Conservation (phyloP, 23 red algal genomes). For the Pyropia yezoensis region DNA sequence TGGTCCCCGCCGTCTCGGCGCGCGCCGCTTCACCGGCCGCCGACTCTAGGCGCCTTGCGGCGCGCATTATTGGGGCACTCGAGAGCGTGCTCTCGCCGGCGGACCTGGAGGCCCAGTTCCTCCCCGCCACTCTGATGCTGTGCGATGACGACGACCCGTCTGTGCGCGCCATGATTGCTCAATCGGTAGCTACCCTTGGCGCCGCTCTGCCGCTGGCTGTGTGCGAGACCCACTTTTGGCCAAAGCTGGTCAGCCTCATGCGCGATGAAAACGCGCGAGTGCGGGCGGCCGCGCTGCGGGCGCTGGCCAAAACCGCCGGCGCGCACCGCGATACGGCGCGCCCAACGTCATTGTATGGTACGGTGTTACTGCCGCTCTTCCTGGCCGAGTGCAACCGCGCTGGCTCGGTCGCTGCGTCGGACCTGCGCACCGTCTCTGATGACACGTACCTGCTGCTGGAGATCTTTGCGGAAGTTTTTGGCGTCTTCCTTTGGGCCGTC, state of each 20-base stretch:
- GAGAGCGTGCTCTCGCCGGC: not conserved
- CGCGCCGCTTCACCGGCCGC: constrained; percentile 8
- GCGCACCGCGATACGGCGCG: constrained; percentile 14
- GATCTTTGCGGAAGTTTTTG: constrained; percentile 59
- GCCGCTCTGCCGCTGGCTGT: constrained; percentile 22
- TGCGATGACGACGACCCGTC: constrained; percentile 24
- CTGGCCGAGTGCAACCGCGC: constrained; percentile 32
- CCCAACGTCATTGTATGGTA: constrained; percentile 23
- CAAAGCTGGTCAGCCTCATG: constrained; percentile 23
- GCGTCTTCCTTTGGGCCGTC: constrained; percentile 36
- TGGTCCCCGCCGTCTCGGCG: constrained; percentile 36
- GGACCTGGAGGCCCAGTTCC: constrained; percentile 37
- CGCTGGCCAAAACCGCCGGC: constrained; percentile 36
- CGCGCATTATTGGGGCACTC: constrained; percentile 58
- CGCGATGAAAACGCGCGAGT: constrained; percentile 33
- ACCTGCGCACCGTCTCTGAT: constrained; percentile 50
- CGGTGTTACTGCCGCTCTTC: constrained; percentile 34
- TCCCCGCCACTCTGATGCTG: constrained; percentile 18
- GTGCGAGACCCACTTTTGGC: constrained; percentile 34
- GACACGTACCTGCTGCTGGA: constrained; percentile 68
- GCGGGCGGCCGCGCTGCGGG: constrained; percentile 31
- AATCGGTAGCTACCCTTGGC: constrained; percentile 27
- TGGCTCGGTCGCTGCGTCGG: constrained; percentile 14
- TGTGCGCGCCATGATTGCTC: constrained; percentile 56
- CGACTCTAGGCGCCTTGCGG: constrained; percentile 35